Conservation (phyloP, 176 grass and related monocot genomes). For the Puya raimondii region DNA sequence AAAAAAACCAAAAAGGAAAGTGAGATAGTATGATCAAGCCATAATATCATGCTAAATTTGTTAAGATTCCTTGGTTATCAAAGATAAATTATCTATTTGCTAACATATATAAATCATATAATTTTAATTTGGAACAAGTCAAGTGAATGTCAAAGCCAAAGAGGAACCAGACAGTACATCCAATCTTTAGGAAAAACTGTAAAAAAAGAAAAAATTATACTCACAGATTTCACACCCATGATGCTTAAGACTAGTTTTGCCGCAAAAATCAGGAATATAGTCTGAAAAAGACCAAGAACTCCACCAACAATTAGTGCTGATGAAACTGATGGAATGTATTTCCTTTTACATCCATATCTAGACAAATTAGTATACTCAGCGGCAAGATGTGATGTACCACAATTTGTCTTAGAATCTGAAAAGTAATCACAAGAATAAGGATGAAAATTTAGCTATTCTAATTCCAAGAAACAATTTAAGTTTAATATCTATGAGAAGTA, state of each 20-base stretch:
- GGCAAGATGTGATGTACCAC: slow-evolving; percentile 2
- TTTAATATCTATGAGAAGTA: neutral
- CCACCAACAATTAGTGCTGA: slow-evolving; percentile 25
- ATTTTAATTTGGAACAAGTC: too few relatives aligned
- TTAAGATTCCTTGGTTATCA: neutral
- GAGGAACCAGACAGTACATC: too few relatives aligned
- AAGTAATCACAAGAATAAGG: neutral
- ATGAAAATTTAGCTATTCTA: neutral
- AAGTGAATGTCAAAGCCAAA: too few relatives aligned
- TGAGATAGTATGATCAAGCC: neutral
- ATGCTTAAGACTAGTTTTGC: slow-evolving; percentile 17
- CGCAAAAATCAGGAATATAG: slow-evolving; percentile 1
- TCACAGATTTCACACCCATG: slow-evolving; percentile 20
- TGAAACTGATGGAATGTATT: slow-evolving; percentile 28
- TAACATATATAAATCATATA: too few relatives aligned
- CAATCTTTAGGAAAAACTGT: neutral
- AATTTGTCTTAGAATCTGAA: slow-evolving; percentile 5
- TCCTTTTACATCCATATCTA: slow-evolving; percentile 7
- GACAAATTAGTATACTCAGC: neutral
- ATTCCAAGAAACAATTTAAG: neutral
- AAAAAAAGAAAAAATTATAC: neutral
- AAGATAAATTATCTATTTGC: too few relatives aligned
- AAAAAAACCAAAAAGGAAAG: too few relatives aligned
- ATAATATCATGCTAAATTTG: neutral
- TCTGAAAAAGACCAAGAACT: slow-evolving; percentile 20